These are phyloP conservation scores for Quercus robur DNA, from an alignment of 306 rosid genomes.

Conservation along the genomic window DNA sequence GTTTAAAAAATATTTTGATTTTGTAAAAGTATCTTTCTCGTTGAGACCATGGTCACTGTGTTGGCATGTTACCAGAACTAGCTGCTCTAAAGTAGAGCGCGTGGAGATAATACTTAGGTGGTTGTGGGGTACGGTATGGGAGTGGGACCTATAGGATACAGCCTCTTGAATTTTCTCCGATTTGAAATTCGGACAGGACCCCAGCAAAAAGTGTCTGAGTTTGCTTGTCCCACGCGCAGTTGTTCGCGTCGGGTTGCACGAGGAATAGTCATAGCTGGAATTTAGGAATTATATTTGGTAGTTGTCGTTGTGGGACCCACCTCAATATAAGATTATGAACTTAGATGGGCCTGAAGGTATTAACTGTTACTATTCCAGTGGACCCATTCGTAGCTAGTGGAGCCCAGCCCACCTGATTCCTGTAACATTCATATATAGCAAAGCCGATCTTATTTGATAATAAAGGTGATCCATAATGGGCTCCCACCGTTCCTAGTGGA, in stretches of 20 bases:
- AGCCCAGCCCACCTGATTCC: not conserved
- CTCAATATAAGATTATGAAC: not conserved
- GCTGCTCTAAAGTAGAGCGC: no score
- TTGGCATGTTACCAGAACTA: no score
- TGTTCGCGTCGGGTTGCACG: no score
- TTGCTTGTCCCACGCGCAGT: not conserved
- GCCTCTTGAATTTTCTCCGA: not conserved
- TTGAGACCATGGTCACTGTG: not conserved
- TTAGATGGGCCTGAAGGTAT: no score
- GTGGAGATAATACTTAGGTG: no score
- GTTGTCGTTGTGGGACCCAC: not conserved
- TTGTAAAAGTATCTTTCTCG: conserved; percentile 12
- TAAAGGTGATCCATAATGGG: no score
- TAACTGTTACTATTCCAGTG: not conserved
- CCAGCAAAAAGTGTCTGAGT: not conserved
- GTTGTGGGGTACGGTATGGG: no score
- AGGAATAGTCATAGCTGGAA: no score
- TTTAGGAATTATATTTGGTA: not conserved
- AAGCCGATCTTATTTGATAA: no score
- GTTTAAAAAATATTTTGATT: conserved; percentile 1
- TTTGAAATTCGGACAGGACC: not conserved
- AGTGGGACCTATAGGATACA: no score
- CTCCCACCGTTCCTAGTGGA: no score
- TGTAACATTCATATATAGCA: no score
- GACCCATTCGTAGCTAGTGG: not conserved